Percentiles rank a stretch among this genome's conserved stretches.
Conservation (phyloP, 768 basidiomycete genomes). For the Hypsizygus marmoreus region DNA sequence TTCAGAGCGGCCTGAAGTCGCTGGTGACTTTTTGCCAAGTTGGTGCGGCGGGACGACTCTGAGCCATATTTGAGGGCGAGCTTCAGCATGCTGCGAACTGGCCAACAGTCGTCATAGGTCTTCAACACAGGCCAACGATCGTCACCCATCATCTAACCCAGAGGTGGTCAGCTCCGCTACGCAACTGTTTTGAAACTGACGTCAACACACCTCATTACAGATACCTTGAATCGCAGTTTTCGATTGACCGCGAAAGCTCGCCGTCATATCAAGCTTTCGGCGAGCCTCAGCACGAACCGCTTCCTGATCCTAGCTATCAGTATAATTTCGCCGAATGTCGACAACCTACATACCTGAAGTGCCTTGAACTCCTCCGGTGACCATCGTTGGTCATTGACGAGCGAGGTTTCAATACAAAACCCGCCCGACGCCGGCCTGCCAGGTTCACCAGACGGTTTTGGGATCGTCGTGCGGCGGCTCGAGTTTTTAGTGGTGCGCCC, state of each 20-base stretch:
- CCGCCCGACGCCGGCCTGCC: background rate
- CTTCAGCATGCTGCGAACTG: conserved; percentile 13
- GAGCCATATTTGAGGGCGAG: conserved; percentile 11
- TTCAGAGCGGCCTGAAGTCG: too few relatives aligned
- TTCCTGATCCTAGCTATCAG: background rate
- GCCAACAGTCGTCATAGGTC: conserved; percentile 12
- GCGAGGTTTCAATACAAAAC: background rate
- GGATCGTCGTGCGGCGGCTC: background rate
- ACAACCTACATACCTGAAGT: background rate
- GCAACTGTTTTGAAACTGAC: background rate
- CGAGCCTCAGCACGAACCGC: background rate
- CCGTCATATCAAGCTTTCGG: conserved; percentile 3
- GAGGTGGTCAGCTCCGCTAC: background rate
- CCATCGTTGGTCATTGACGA: background rate
- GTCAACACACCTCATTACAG: conserved; percentile 2
- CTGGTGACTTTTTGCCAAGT: background rate
- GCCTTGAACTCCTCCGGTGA: background rate
- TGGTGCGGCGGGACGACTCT: background rate
- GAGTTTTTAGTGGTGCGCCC: background rate
- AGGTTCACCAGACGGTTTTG: background rate
- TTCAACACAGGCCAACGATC: conserved; percentile 8
- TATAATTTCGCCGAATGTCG: background rate
- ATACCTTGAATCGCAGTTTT: background rate
- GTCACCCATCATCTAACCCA: conserved; percentile 14
- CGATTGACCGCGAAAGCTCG: conserved; percentile 4